Evolutionary conservation across 2,329 filamentous ascomycete species (phyloP).

Genomic region (Trichoderma gracile): DNA sequence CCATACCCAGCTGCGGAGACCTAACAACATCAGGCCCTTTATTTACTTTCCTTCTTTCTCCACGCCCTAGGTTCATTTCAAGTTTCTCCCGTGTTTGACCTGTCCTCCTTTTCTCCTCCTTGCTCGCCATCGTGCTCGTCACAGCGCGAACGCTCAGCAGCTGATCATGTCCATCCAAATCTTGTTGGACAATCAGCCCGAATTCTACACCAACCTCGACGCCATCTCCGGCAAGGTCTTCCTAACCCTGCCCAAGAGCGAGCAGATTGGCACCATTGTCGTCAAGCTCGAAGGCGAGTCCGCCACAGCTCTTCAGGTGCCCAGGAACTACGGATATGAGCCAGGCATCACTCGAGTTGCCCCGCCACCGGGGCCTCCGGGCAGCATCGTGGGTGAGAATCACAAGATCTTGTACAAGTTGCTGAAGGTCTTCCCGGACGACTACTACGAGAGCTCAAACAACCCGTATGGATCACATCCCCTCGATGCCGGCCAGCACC

Average conservation of each 20-base stretch:
- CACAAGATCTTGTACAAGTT: constrained; percentile 77
- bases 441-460: constrained; percentile 45
- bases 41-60: not conserved
- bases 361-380: constrained; percentile 39
- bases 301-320: constrained; percentile 61
- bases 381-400: constrained; percentile 55
- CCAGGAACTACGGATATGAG: constrained; percentile 48
- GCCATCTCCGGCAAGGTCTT: constrained; percentile 64
- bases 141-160: constrained; percentile 7
- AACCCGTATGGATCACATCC: constrained; percentile 54
- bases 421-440: constrained; percentile 69
- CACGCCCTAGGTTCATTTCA: not conserved
- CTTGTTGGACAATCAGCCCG: constrained; percentile 63
- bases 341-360: constrained; percentile 38
- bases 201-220: constrained; percentile 81
- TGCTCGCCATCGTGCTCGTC: not conserved
- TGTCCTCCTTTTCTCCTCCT: not conserved
- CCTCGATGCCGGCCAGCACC: constrained; percentile 68
- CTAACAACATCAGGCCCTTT: not conserved
- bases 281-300: constrained; percentile 85
- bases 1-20: not conserved
- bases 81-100: too few relatives aligned
- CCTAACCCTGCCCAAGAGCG: constrained; percentile 61
- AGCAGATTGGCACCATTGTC: constrained; percentile 70
- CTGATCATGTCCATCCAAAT: constrained; percentile 66